Evolutionary conservation across 139 green algal species (phyloP), one percentile per base, ranked within the genome.

Genomic region (Desmodesmus armatus): DNA sequence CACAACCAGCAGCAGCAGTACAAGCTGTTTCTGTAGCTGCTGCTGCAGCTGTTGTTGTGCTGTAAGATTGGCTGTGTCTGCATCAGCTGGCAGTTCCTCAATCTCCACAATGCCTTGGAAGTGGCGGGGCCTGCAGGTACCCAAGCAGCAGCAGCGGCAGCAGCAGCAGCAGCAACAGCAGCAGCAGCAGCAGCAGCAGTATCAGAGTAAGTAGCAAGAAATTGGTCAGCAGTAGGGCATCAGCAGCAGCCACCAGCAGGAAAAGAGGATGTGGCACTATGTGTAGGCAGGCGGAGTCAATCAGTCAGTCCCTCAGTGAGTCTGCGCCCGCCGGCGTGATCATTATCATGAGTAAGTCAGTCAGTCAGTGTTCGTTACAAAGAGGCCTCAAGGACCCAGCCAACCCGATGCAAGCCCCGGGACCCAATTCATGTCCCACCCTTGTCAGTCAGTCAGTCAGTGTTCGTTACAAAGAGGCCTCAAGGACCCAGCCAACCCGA

Each of bases 81-180:
- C 67, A 31, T 5, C 25, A 47, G 13, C 35, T 37, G 27, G 13
- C 29, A 51, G 35, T n/a, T 75, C 67, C 13, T 11, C 3, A 0
- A 75, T 75, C 19, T 75, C 67, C 2, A 75, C 67, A 29, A 75
- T 75, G 37, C 67, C 67, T 35, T 35, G 35, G 29, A 75, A 35
- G 41, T 75, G 49, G 5, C 11, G 3, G 35, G 67, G 67, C 67
- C 67, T 75, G 63, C 31, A 43, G 13, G 47, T 7, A 7, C 7
- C 7, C 47, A 55, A 74, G 33, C 66, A 51, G 33, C 33, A 47
- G 35, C 66, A 74, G 66, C 66, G 47, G 66, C 66, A 47, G n/a
- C 33, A 74, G 33, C 33, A 47, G 17, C 33, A 74, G 66, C 66
- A 74, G 66, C 33, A 74, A 33, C 66, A n/a, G 2, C 33, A 47